Evolutionary conservation across 345 rosid species (phyloP).

Genomic region (Murraya koenigii): DNA sequence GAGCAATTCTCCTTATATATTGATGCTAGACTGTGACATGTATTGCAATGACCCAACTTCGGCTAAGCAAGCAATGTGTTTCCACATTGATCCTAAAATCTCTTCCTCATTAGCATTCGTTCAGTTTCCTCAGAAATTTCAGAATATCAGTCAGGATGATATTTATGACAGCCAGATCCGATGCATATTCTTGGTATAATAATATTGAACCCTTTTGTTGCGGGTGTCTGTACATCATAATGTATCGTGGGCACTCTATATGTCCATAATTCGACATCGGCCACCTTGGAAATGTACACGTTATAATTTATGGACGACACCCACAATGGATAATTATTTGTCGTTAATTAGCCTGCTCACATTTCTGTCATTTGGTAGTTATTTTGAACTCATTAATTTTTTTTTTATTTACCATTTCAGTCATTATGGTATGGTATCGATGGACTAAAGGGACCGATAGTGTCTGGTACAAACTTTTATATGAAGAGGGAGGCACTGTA

Average conservation of each 20-base stretch:
- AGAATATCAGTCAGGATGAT: slow-evolving; percentile 30
- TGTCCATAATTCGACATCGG: too few relatives aligned
- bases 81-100: slow-evolving; percentile 31
- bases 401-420: slow-evolving; percentile 4
- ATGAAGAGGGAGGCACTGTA: slow-evolving; percentile 38
- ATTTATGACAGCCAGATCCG: slow-evolving; percentile 44
- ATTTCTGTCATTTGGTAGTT: background rate
- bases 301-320: too few relatives aligned
- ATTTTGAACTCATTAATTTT: background rate
- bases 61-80: slow-evolving; percentile 47
- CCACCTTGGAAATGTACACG: too few relatives aligned
- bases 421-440: slow-evolving; percentile 21
- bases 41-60: slow-evolving; percentile 46
- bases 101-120: slow-evolving; percentile 35
- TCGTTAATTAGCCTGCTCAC: background rate
- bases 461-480: slow-evolving; percentile 46
- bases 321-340: too few relatives aligned
- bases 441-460: slow-evolving; percentile 35
- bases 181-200: slow-evolving; percentile 22
- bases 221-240: too few relatives aligned
- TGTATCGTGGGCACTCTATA: too few relatives aligned
- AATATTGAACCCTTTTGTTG: background rate
- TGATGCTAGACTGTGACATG: slow-evolving; percentile 54
- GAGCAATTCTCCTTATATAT: slow-evolving; percentile 42
- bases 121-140: slow-evolving; percentile 45